Conservation (phyloP, 1,139 yeast species). For the Pneumocystis wakefieldiae region DNA sequence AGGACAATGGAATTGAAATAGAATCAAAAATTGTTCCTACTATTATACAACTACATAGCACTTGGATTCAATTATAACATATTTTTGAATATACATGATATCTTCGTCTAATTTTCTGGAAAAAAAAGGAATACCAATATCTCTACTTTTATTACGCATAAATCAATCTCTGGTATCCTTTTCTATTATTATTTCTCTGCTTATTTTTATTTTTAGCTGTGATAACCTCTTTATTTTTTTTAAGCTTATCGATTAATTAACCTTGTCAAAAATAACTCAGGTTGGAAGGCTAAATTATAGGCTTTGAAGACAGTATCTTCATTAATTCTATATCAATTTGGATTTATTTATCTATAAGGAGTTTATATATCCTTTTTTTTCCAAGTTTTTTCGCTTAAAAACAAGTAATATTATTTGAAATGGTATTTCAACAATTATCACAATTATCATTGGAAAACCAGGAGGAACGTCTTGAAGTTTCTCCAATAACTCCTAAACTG, state of each 20-base stretch:
- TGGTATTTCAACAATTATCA: slow-evolving; percentile 13
- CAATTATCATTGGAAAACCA: slow-evolving; percentile 13
- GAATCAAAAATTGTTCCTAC: slow-evolving; percentile 67
- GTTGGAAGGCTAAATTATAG: background rate
- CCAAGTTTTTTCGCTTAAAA: background rate
- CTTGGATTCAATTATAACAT: slow-evolving; percentile 34
- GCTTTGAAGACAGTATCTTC: background rate
- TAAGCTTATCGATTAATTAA: background rate
- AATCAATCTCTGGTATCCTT: background rate
- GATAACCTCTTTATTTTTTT: background rate
- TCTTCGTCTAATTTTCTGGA: background rate
- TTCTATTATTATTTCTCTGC: background rate
- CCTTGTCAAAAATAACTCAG: background rate
- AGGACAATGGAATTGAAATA: slow-evolving; percentile 36
- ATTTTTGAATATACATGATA: background rate
- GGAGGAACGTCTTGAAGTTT: background rate
- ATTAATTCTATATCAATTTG: background rate
- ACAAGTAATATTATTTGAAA: slow-evolving; percentile 4
- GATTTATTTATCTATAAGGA: background rate
- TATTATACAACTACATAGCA: slow-evolving; percentile 45
- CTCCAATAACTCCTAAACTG: background rate
- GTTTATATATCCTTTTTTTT: background rate
- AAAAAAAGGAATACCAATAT: slow-evolving; percentile 15
- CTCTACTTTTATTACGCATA: background rate
- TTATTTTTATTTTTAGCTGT: background rate